Conservation (phyloP, 2,329 filamentous ascomycete species). For the Cryphonectria nitschkei region DNA sequence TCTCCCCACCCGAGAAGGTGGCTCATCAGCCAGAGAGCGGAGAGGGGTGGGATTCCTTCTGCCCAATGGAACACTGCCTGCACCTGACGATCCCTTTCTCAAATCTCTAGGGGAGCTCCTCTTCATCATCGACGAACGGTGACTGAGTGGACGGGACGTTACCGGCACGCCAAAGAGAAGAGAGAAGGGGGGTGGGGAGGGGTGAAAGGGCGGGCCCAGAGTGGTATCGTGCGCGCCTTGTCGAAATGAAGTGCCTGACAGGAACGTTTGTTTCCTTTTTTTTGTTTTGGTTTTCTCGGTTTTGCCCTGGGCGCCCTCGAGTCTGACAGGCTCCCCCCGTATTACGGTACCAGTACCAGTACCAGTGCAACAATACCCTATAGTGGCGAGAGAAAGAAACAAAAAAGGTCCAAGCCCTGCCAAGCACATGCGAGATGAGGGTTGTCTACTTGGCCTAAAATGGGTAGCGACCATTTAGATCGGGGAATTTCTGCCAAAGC, state of each 20-base stretch:
- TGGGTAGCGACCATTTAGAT: background rate
- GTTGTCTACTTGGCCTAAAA: background rate
- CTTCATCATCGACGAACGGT: background rate
- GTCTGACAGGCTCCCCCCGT: background rate
- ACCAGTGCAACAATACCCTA: too few species aligned
- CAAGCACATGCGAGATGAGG: constrained; percentile 2
- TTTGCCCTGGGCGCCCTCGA: background rate
- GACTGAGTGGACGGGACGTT: background rate
- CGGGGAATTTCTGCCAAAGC: background rate
- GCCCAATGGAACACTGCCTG: background rate
- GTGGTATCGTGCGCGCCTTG: background rate
- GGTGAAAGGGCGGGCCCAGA: background rate
- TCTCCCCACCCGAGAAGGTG: background rate
- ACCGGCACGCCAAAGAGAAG: background rate
- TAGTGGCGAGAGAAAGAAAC: too few species aligned
- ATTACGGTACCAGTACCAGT: background rate
- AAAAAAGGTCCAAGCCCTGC: background rate
- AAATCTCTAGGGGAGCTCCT: background rate
- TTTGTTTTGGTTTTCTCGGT: too few species aligned
- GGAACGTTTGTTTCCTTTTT: background rate
- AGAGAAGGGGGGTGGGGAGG: too few species aligned
- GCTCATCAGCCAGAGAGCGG: background rate
- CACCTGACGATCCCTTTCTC: background rate
- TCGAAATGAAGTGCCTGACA: background rate
- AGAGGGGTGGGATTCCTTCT: constrained; percentile 1